Conservation (phyloP, 768 basidiomycete genomes). For the Scleroderma bovista region DNA sequence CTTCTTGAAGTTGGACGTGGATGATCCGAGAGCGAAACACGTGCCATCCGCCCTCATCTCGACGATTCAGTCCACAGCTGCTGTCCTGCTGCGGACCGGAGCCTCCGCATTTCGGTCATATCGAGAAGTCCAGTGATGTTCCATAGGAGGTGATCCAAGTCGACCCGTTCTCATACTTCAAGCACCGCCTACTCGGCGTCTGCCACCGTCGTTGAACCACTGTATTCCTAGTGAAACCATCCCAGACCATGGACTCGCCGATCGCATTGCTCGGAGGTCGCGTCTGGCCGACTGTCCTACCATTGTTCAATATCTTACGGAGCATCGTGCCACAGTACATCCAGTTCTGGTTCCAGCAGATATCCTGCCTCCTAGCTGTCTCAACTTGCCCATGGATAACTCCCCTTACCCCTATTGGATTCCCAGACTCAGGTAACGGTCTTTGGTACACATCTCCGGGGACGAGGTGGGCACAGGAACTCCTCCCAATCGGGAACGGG, state of each 20-base stretch:
- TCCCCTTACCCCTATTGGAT: constrained; percentile 35
- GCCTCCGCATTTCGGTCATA: background rate
- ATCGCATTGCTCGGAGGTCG: constrained; percentile 12
- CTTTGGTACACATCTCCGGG: constrained; percentile 62
- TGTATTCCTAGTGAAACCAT: too few species aligned
- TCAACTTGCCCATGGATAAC: constrained; percentile 15
- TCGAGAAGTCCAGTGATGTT: background rate
- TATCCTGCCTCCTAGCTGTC: constrained; percentile 17
- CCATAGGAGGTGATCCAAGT: background rate
- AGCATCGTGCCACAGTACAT: constrained; percentile 14
- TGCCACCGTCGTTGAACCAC: too few species aligned
- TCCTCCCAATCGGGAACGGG: constrained; percentile 71
- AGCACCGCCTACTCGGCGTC: too few species aligned
- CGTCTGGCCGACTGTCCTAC: constrained; percentile 13
- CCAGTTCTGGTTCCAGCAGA: constrained; percentile 11
- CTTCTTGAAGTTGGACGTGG: too few species aligned
- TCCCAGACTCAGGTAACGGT: constrained; percentile 69
- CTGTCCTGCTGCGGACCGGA: background rate
- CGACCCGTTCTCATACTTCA: background rate
- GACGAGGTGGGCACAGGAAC: constrained; percentile 51
- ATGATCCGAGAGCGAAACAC: background rate
- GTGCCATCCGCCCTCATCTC: background rate
- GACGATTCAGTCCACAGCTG: background rate
- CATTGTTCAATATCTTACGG: constrained; percentile 7
- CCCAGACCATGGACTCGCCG: constrained; percentile 17